Evolutionary conservation across 306 rosid species (phyloP).

Genomic region (Styphnolobium japonicum): DNA sequence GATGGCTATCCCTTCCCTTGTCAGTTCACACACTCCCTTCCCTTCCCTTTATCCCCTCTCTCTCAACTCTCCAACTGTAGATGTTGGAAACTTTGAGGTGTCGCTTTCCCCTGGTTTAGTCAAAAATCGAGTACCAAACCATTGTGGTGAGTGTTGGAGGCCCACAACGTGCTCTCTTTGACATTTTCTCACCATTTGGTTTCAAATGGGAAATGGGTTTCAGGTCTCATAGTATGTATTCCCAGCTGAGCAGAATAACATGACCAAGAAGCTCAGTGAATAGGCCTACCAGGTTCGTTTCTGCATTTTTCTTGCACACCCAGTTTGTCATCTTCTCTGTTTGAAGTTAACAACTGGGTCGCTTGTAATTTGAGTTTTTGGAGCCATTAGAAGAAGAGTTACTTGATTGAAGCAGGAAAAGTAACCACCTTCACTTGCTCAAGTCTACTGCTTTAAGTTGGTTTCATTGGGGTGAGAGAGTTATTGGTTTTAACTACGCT

Average conservation of each 20-base stretch:
- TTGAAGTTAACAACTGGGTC: background rate
- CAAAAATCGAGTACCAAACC: constrained; percentile 44
- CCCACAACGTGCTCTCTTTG: constrained; percentile 32
- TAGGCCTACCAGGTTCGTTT: background rate
- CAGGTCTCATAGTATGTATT: background rate
- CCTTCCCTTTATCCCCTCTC: background rate
- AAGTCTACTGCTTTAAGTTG: background rate
- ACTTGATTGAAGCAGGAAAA: background rate
- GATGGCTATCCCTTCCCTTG: constrained; percentile 23
- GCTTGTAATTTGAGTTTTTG: background rate
- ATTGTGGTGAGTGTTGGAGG: constrained; percentile 25
- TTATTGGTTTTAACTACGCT: background rate
- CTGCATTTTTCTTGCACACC: background rate
- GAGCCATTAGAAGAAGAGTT: background rate
- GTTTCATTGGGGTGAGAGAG: background rate
- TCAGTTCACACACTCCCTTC: background rate
- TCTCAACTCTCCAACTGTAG: constrained; percentile 4
- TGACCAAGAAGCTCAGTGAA: background rate
- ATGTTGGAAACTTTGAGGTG: constrained; percentile 8
- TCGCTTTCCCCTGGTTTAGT: constrained; percentile 37
- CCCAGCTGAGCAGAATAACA: constrained; percentile 10
- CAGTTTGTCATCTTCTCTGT: background rate
- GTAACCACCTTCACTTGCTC: background rate
- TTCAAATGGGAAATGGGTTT: constrained; percentile 22
- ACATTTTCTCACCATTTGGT: constrained; percentile 16